phyloP scores from a whole-genome alignment of 2,329 filamentous ascomycete species.

The Colletotrichum echinochloae region DNA sequence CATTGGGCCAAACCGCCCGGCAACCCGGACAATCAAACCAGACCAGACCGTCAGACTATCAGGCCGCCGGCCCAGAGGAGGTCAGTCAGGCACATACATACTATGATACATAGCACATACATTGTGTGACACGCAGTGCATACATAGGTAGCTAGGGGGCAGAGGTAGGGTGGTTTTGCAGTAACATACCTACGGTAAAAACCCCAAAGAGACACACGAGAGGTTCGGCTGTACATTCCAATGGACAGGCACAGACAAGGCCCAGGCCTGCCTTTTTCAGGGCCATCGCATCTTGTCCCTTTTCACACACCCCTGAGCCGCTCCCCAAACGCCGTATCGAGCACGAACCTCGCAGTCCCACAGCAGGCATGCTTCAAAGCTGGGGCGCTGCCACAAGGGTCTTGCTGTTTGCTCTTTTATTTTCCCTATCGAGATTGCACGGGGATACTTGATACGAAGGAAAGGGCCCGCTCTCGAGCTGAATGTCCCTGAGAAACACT shows the following conservation, averaged over 20 bases:
- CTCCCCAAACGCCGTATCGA: constrained; percentile 36
- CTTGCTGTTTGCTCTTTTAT: constrained; percentile 7
- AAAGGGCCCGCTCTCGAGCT: not conserved
- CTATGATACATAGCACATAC: not conserved
- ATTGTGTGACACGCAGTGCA: not conserved
- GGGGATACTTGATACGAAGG: constrained; percentile 11
- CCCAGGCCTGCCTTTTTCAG: not conserved
- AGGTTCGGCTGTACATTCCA: not conserved
- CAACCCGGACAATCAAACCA: not conserved
- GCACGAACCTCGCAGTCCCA: constrained; percentile 34
- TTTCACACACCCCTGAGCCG: not conserved
- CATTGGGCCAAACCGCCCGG: not conserved
- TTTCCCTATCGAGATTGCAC: not conserved
- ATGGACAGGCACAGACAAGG: constrained; percentile 5
- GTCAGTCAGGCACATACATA: not conserved
- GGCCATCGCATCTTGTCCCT: not conserved
- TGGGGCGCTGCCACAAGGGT: constrained; percentile 29
- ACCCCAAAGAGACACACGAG: not conserved
- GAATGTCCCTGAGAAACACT: not conserved
- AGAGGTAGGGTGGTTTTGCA: too few species aligned
- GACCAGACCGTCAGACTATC: not conserved
- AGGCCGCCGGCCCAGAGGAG: not conserved
- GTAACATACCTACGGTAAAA: too few species aligned
- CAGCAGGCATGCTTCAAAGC: constrained; percentile 32
- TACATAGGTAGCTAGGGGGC: too few species aligned